Base-by-base conservation (phyloP, 1,284 basidiomycete genomes). In the Puccinia triticina region DNA sequence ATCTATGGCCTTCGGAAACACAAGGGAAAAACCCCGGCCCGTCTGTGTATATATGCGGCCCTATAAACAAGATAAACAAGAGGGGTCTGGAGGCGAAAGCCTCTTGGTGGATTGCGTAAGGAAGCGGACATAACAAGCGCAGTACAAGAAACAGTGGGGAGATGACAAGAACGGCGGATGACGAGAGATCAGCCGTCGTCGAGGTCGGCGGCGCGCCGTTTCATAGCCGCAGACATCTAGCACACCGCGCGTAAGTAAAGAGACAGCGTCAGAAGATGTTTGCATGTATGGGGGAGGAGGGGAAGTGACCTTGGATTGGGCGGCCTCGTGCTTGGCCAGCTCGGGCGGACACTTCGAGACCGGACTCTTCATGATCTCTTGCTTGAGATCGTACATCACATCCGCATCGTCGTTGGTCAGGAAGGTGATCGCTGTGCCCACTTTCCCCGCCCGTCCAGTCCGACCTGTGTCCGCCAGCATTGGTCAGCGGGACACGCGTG, bases 381-480 rank as follows among this genome's bases (percentile, higher is more conserved):
- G 92, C 88, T 92, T 94, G 85, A 95, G 90, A 87, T 95, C 93
- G 89, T 94, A 94, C 94, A 98, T 94, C 87, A 98, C 93, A 89
- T 99, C 96, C 81, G 95, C 94, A 86, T 99, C 96, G 85, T 94
- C 92, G 86, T 96, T 95, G 67, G 93, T 93, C 83, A 99, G 89
- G 90, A 99, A 98, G 29, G 97, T 98, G 86, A 98, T 94, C 16
- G 97, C 91, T 0, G 91, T 91, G 81, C 96, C 96, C 86, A 91
- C 90, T 88, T 98, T 99, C 72, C 96, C 96, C 21, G 97, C 96
- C 88, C 96, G 93, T 86, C 96, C 96, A 69, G 96, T 99, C 86
- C 96, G 93, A 46, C 79, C 79, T 81, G 3, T 46, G 26, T 12
- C 4, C 40, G 40, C 46, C 29, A 14, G n/a, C 26, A 5, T 12